A percentile compares a stretch with the other conserved stretches of the same genome.
Conservation (phyloP, 495 filamentous ascomycete genomes). For the Lasiosphaeria hispida region DNA sequence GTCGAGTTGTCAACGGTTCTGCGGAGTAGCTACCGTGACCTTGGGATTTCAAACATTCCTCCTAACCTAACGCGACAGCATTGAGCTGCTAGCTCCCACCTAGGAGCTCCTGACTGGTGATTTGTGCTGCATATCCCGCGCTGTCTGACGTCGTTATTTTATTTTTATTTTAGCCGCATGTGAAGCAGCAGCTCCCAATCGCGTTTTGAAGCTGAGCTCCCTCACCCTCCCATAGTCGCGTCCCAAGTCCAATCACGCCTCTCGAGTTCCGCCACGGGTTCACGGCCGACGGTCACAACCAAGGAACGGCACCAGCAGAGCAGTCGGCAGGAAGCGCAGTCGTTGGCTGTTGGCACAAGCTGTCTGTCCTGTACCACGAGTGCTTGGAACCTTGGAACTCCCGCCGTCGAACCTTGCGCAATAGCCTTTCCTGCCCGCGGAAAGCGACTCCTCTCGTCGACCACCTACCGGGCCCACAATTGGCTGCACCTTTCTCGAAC, state of each 20-base stretch:
- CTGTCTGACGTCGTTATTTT: slow-evolving; percentile 11
- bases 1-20: no score
- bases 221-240: no score
- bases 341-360: neutral
- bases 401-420: slow-evolving; percentile 8
- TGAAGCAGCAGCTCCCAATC: neutral
- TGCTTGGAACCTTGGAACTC: neutral
- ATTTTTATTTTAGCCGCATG: slow-evolving; percentile 7
- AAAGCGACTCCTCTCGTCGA: no score
- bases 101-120: neutral
- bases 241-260: no score
- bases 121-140: no score
- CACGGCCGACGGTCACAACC: no score
- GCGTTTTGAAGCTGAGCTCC: no score
- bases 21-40: no score
- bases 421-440: neutral
- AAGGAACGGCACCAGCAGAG: no score
- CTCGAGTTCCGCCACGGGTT: no score
- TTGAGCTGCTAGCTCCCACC: neutral
- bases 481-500: slow-evolving; percentile 7
- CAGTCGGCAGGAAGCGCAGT: no score
- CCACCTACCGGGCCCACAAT: slow-evolving; percentile 18
- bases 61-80: neutral
- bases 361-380: neutral
- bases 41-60: neutral